A percentile compares a stretch with the other conserved stretches of the same genome.
These are phyloP conservation scores for Citrus sp. DNA, from an alignment of 345 rosid species.

Conservation along the genomic window DNA sequence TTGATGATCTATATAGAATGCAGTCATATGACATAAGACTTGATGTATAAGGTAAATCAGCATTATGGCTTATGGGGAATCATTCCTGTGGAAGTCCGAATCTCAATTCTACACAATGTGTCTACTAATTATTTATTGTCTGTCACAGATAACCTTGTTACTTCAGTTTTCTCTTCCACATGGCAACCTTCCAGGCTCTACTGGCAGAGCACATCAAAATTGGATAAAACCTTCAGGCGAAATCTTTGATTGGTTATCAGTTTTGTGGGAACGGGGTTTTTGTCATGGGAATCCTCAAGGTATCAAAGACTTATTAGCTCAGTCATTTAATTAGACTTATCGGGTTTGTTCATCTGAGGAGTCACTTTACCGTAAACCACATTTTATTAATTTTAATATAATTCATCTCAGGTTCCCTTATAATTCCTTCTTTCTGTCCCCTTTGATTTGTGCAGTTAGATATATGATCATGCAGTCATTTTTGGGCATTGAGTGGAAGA, in stretches of 20 bases:
- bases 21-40: background rate
- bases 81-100: background rate
- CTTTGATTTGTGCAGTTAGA: constrained; percentile 65
- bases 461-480: constrained; percentile 92
- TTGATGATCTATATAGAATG: background rate
- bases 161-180: constrained; percentile 54
- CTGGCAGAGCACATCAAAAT: constrained; percentile 29
- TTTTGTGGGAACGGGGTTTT: constrained; percentile 86
- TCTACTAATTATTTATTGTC: constrained; percentile 21
- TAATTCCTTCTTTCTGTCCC: background rate
- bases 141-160: constrained; percentile 63
- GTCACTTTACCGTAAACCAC: background rate
- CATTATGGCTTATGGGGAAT: background rate
- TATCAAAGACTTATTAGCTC: constrained; percentile 25
- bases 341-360: background rate
- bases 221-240: constrained; percentile 34
- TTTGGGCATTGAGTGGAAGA: constrained; percentile 70
- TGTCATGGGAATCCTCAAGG: constrained; percentile 91
- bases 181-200: constrained; percentile 43
- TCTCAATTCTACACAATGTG: background rate
- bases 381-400: background rate
- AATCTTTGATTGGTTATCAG: constrained; percentile 70
- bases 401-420: background rate
- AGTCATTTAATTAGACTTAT: constrained; percentile 10
- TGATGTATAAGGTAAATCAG: background rate